Base-by-base conservation (phyloP, 2,329 filamentous ascomycete genomes). In the Parastagonospora avenae region DNA sequence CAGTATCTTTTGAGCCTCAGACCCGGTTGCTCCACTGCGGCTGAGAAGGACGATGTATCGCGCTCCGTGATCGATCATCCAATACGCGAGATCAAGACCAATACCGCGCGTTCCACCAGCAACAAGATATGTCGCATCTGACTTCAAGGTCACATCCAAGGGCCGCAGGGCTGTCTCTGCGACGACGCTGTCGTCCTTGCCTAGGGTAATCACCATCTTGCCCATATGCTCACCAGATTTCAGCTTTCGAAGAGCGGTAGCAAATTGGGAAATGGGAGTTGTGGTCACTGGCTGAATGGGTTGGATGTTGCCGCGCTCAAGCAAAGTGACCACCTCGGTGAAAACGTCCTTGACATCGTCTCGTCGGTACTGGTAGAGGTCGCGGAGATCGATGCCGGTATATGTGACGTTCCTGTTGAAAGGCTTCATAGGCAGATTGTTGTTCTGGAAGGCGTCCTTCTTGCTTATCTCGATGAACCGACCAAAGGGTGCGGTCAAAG, bases 401-500 rank as follows among this genome's bases (percentile, higher is more conserved):
- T 52, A 46, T 3, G 52, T 43, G 10, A 32, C 46, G 24, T 47
- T 47, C 8, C 33, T 15, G 8, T 31, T 31, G 12, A 62, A 55
- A 8, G 30, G 27, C 14, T n/a, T 27, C 50, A 59, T 50, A 15
- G 48, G 39, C 0, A 62, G 42, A 9, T 38, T 32, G 0, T 46
- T 50, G 30, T 62, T 62, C 12, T 38, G 14, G 6, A 35, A 40
- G 12, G 60, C 46, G 12, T 62, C 57, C 12, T 46, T 45, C 28
- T 58, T 55, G 6, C 57, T 55, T 16, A 60, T 57, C 14, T 60
- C 55, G 11, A 57, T 39, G 19, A 57, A 47, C 12, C 41, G 42
- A 11, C 58, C 58, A 28, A 43, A 52, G 27, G 49, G 32, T 1
- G 78, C 78, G 2, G 81, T 65, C 32, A 76, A 78, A 7, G 71